Conservation (phyloP, 352 stramenopile genomes). For the Paralagenidium karlingii region DNA sequence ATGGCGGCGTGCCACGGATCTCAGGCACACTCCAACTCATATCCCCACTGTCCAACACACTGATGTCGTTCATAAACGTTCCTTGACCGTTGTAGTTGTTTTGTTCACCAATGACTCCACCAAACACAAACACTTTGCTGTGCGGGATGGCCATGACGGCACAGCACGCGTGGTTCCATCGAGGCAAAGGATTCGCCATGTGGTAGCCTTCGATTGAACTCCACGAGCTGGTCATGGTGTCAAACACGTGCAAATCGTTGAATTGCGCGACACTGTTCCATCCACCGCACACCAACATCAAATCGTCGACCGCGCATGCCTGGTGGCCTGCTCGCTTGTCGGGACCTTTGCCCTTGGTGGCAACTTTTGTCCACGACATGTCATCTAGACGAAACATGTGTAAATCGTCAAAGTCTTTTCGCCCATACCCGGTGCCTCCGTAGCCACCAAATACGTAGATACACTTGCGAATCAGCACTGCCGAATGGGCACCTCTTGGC, state of each 20-base stretch:
- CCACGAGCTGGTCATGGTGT: constrained; percentile 81
- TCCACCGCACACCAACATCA: constrained; percentile 90
- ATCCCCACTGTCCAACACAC: constrained; percentile 88
- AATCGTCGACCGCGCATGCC: constrained; percentile 77
- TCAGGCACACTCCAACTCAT: constrained; percentile 79
- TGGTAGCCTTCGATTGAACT: constrained; percentile 58
- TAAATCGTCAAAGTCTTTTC: constrained; percentile 92
- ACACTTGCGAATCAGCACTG: constrained; percentile 60
- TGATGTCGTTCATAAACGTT: constrained; percentile 82
- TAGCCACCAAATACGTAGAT: constrained; percentile 95
- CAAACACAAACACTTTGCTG: constrained; percentile 95
- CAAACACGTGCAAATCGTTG: constrained; percentile 91
- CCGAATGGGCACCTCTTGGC: constrained; percentile 84
- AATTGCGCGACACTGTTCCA: constrained; percentile 93
- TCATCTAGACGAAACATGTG: constrained; percentile 83
- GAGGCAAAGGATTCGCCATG: constrained; percentile 60
- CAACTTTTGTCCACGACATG: constrained; percentile 76
- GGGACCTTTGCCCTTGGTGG: constrained; percentile 72
- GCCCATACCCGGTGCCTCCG: constrained; percentile 83
- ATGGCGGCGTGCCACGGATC: constrained; percentile 69
- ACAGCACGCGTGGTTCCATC: constrained; percentile 92
- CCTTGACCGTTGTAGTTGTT: constrained; percentile 80
- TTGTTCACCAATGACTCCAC: constrained; percentile 87
- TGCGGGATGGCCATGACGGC: constrained; percentile 91
- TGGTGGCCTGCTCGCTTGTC: constrained; percentile 90